Base-by-base conservation (phyloP, 306 rosid species). In the Geum urbanum region DNA sequence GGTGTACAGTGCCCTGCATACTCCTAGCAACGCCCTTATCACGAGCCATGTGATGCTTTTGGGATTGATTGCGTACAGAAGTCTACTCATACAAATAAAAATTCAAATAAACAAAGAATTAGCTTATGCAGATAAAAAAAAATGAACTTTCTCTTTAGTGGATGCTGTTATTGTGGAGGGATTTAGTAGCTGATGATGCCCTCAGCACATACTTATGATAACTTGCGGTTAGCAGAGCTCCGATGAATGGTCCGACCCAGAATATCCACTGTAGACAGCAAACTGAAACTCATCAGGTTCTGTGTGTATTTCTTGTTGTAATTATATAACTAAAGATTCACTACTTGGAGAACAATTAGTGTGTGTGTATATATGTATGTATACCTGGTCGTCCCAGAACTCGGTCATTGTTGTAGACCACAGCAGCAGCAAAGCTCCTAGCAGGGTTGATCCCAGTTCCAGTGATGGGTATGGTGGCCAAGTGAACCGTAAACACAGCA, bases 361-460 rank as follows among this genome's bases (percentile, higher is more conserved):
- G n/a, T n/a, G n/a, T n/a, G n/a, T n/a, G 5, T 24, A 1, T 46
- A 12, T 9, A 0, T 46, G 6, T 5, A 7, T 12, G 9, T 8
- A 2, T 72, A 61, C 75, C 69, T 72, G 69, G 39, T 49, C 69
- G 0, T 52, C 58, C 72, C 67, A 66, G 22, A 55, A 55, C 72
- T 55, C 22, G 49, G 19, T 68, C 55, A 0, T 67, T 50, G 62
- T 75, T 75, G 55, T 57, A 75, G 18, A 67, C 27, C 10, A 75
- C 74, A 6, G 74, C 69, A 20, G 74, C 62, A 1, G 63, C 69
- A 58, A 75, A 75, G 24, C 63, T 75, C 69, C 79, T 46, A 22
- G 79, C 79, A 14, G 69, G 63, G 69, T 68, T 75, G 68, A 68
- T 68, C 13, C 72, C 66, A 8, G 77, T 74, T 4, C 74, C 74